Evolutionary conservation across 2,329 filamentous ascomycete genomes (phyloP), one percentile per base, ranked within the genome.

Genomic region (Escovopsis sp.): DNA sequence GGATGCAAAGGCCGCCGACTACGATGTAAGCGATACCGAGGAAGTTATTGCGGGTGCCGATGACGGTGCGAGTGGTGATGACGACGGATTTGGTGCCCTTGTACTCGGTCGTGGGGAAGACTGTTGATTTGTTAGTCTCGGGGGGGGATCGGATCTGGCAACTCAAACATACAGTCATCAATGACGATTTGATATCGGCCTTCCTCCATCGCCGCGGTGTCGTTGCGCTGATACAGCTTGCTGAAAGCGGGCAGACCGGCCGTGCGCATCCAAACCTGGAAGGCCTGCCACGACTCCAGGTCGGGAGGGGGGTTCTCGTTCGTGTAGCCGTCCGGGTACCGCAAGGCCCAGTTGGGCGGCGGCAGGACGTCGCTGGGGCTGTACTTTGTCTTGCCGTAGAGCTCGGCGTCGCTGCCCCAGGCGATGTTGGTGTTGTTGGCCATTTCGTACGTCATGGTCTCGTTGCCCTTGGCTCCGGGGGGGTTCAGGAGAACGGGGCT

Each of bases 231-330:
- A 38, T 86, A 85, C 38, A 98, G 69, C 67, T 98, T 98, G 73
- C 85, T 94, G 60, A 98, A 98, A 5, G 82, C 82, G 1, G 91
- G 91, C 53, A 96, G 66, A 45, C 89, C 91, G 23, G 91, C 91
- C 2, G 93, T 94, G 53, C 91, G 80, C 91, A 98, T 98, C 91
- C 91, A 98, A 19, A 96, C 88, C 64, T 95, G 88, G 61, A 98
- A 94, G 36, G 79, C 77, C 60, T 94, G 83, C 64, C 86, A 80
- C 1, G 77, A 65, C 48, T 80, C 72, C 15, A 96, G 61, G 52
- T 91, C 64, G 0, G 87, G 86, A 19, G 85, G 78, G 2, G 73
- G 75, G 41, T 72, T 70, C 1, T 73, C 64, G 0, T 67, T 59
- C 3, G 73, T 80, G 57, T 94, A 94, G 47, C 73, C 75, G 33